A percentile compares a stretch with the other conserved stretches of the same genome.
Conservation (phyloP, 169 alveolate genomes). For the Ichthyophthirius multifiliis region DNA sequence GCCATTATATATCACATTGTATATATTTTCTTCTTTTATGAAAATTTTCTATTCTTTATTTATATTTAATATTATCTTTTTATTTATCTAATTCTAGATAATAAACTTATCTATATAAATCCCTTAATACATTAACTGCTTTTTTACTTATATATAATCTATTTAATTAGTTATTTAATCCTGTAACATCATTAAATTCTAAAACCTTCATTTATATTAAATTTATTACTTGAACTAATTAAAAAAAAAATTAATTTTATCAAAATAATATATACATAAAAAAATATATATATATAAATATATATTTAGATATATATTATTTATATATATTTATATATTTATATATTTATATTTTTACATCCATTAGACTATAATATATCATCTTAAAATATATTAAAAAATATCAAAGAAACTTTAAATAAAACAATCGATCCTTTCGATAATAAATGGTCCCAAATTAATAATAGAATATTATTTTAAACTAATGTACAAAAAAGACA, state of each 20-base stretch:
- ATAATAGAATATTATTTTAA: background rate
- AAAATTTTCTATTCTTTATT: background rate
- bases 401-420: background rate
- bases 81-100: background rate
- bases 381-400: background rate
- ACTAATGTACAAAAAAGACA: background rate
- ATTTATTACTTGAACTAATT: background rate
- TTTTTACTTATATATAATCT: background rate
- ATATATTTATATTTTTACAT: no score
- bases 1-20: background rate
- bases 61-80: background rate
- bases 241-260: background rate
- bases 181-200: background rate
- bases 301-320: no score
- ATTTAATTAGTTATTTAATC: background rate
- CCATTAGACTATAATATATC: background rate
- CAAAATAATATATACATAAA: no score
- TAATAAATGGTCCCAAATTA: conserved; percentile 1
- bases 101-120: background rate
- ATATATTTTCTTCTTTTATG: background rate
- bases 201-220: background rate
- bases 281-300: no score
- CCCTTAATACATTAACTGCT: background rate
- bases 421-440: background rate
- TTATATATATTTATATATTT: no score